These are phyloP conservation scores for Penicillium olsonii DNA, from an alignment of 2,329 filamentous ascomycete species.

Conservation along the genomic window DNA sequence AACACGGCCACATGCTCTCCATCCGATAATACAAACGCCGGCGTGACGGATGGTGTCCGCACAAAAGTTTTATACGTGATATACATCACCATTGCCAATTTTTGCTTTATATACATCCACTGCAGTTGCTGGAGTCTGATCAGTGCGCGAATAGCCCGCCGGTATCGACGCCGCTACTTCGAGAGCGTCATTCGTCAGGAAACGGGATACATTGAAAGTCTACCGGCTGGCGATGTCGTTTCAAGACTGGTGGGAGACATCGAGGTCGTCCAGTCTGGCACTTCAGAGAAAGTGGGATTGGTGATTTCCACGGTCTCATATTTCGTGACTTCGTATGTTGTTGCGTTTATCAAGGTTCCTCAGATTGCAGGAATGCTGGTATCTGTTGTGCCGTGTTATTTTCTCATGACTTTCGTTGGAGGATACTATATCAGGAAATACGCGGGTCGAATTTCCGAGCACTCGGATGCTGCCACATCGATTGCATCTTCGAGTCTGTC, in stretches of 20 bases:
- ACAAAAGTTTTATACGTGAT: slow-evolving; percentile 62
- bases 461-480: slow-evolving; percentile 59
- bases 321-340: slow-evolving; percentile 66
- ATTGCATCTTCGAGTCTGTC: slow-evolving; percentile 64
- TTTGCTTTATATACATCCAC: slow-evolving; percentile 63
- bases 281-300: slow-evolving; percentile 70
- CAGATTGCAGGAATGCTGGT: slow-evolving; percentile 65
- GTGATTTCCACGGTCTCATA: slow-evolving; percentile 64
- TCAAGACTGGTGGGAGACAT: slow-evolving; percentile 66
- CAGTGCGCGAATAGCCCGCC: slow-evolving; percentile 63
- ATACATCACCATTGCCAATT: slow-evolving; percentile 64
- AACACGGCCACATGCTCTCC: slow-evolving; percentile 32
- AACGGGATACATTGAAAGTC: slow-evolving; percentile 63
- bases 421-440: slow-evolving; percentile 56
- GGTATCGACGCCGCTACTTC: slow-evolving; percentile 63
- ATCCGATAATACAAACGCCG: slow-evolving; percentile 22
- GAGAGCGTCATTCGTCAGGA: slow-evolving; percentile 62
- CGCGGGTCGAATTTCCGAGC: slow-evolving; percentile 50
- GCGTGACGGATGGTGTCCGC: slow-evolving; percentile 21
- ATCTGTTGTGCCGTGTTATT: slow-evolving; percentile 63
- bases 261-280: slow-evolving; percentile 65
- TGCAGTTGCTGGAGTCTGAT: slow-evolving; percentile 66
- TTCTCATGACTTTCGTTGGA: slow-evolving; percentile 60
- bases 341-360: slow-evolving; percentile 66
- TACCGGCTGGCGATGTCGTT: slow-evolving; percentile 63